Percentiles rank a stretch among this genome's conserved stretches.
These are phyloP conservation scores for Lachnellula subtilissima DNA, from an alignment of 2,329 filamentous ascomycete genomes.

Conservation along the genomic window DNA sequence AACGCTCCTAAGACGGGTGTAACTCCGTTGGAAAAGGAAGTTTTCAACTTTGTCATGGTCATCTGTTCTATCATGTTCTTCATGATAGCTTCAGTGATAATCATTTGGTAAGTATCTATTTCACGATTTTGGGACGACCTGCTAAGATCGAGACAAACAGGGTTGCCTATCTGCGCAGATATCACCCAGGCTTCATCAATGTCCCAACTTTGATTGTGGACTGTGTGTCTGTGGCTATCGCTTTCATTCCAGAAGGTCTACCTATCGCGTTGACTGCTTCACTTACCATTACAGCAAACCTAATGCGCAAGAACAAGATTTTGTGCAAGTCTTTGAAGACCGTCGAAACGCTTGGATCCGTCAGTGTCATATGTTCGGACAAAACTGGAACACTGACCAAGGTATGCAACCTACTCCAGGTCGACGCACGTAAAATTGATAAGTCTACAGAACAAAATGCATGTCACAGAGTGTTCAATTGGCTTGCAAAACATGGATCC, in stretches of 20 bases:
- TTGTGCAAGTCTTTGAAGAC: constrained; percentile 77
- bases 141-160: constrained; percentile 13
- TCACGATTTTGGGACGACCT: constrained; percentile 31
- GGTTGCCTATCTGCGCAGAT: constrained; percentile 61
- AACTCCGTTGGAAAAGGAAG: constrained; percentile 67
- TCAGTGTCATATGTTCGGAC: constrained; percentile 71
- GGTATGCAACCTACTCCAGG: constrained; percentile 6
- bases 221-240: constrained; percentile 67
- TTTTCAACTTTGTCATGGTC: constrained; percentile 66
- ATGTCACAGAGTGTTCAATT: constrained; percentile 63
- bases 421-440: constrained; percentile 27
- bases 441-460: constrained; percentile 60
- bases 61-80: constrained; percentile 63
- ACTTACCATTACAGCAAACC: constrained; percentile 69
- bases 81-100: constrained; percentile 60
- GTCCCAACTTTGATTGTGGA: constrained; percentile 68
- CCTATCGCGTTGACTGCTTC: constrained; percentile 66
- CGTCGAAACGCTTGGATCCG: constrained; percentile 68
- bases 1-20: constrained; percentile 62
- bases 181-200: constrained; percentile 66
- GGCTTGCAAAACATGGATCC: constrained; percentile 42
- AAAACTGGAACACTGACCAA: constrained; percentile 68
- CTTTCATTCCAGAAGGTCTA: constrained; percentile 71
- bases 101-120: constrained; percentile 52
- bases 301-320: constrained; percentile 73